phyloP scores from a whole-genome alignment of 768 basidiomycete species.

The Obba rivulosa region DNA sequence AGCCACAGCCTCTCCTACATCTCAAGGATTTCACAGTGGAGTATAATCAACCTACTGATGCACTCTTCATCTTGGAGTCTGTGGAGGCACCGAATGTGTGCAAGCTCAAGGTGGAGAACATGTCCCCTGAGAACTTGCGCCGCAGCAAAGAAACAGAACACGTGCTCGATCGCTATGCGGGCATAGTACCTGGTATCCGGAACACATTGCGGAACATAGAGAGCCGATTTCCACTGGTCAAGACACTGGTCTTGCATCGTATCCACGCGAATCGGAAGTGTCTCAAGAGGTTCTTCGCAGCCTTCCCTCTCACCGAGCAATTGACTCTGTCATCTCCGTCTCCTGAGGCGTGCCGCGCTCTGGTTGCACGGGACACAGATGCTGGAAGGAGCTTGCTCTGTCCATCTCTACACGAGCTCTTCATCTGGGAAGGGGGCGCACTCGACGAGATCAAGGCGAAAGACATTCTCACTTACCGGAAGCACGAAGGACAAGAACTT shows the following conservation, averaged over 20 bases:
- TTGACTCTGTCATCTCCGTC: conserved; percentile 21
- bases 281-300: conserved; percentile 12
- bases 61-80: conserved; percentile 33
- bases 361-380: not conserved
- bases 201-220: conserved; percentile 19
- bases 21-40: conserved; percentile 39
- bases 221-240: conserved; percentile 29
- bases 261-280: conserved; percentile 30
- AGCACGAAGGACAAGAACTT: too few species aligned
- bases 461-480: too few species aligned
- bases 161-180: conserved; percentile 22
- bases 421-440: not conserved
- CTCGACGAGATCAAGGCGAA: too few species aligned
- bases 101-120: conserved; percentile 40
- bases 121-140: conserved; percentile 33
- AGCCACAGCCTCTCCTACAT: conserved; percentile 30
- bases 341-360: not conserved
- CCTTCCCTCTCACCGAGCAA: conserved; percentile 14
- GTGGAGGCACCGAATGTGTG: conserved; percentile 36
- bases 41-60: conserved; percentile 38
- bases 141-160: conserved; percentile 29
- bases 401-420: not conserved
- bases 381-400: conserved; percentile 1
- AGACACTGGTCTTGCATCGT: conserved; percentile 28
- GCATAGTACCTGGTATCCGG: conserved; percentile 12